Evolutionary conservation across 192 early-diverging fungal genomes (phyloP).

Genomic region (Coemansia sp.): DNA sequence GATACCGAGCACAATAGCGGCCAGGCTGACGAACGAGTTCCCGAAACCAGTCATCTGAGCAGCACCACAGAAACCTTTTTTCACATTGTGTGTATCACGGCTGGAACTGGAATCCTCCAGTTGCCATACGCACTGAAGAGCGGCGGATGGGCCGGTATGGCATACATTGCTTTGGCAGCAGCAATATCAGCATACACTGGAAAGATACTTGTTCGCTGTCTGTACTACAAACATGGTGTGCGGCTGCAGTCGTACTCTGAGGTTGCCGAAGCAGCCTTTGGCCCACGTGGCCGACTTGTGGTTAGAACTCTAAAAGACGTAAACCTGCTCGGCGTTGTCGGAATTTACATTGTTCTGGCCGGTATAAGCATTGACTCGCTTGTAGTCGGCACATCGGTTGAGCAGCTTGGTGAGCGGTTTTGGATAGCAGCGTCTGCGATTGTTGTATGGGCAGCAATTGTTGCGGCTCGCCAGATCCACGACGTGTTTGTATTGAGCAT

Average conservation of each 20-base stretch:
- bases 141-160: conserved; percentile 74
- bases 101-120: conserved; percentile 80
- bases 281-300: conserved; percentile 58
- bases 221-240: conserved; percentile 66
- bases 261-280: conserved; percentile 73
- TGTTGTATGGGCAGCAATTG: conserved; percentile 69
- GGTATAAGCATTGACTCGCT: conserved; percentile 69
- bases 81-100: conserved; percentile 67
- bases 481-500: conserved; percentile 75
- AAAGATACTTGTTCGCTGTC: conserved; percentile 67
- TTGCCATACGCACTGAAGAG: conserved; percentile 76
- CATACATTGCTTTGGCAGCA: conserved; percentile 69
- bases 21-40: background rate
- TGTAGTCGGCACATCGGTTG: conserved; percentile 35
- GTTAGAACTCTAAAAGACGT: conserved; percentile 61
- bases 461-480: conserved; percentile 73
- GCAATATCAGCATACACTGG: conserved; percentile 72
- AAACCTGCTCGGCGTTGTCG: conserved; percentile 66
- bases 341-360: conserved; percentile 72
- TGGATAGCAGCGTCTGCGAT: conserved; percentile 68
- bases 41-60: conserved; percentile 10
- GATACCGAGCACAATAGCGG: background rate
- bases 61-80: conserved; percentile 46
- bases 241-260: conserved; percentile 65
- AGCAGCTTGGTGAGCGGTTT: conserved; percentile 47